phyloP scores from a whole-genome alignment of 1,139 yeast species.

The Scheffersomyces insectosa region DNA sequence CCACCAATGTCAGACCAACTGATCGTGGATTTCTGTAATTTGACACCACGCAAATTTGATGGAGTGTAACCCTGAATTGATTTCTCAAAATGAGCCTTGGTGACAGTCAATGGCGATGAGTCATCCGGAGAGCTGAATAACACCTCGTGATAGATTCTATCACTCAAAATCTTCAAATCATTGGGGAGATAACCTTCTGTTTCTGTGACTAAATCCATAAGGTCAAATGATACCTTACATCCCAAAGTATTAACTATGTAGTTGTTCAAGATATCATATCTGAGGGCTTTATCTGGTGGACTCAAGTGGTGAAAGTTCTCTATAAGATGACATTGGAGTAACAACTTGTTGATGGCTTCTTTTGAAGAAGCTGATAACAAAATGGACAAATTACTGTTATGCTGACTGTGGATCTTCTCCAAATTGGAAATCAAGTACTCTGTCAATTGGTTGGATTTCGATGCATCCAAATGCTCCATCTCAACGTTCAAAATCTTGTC shows the following conservation, averaged over 20 bases:
- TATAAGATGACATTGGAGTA: slow-evolving; percentile 70
- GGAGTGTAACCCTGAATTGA: slow-evolving; percentile 76
- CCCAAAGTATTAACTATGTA: slow-evolving; percentile 39
- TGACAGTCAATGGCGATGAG: slow-evolving; percentile 14
- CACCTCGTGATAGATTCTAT: slow-evolving; percentile 71
- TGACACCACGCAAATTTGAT: slow-evolving; percentile 81
- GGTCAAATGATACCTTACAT: slow-evolving; percentile 45
- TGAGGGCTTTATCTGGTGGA: slow-evolving; percentile 69
- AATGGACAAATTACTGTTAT: slow-evolving; percentile 50
- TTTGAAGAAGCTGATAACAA: slow-evolving; percentile 63
- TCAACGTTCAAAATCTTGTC: slow-evolving; percentile 76
- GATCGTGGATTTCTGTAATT: slow-evolving; percentile 72
- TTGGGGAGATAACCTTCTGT: slow-evolving; percentile 91
- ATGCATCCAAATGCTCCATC: slow-evolving; percentile 65
- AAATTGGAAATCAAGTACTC: slow-evolving; percentile 46
- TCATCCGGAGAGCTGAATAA: slow-evolving; percentile 30
- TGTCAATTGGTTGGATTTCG: slow-evolving; percentile 58
- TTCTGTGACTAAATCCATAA: slow-evolving; percentile 71
- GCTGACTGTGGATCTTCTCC: slow-evolving; percentile 37
- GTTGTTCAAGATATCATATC: slow-evolving; percentile 52
- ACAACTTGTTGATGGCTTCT: slow-evolving; percentile 60
- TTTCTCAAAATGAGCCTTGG: slow-evolving; percentile 44
- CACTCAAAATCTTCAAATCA: slow-evolving; percentile 72
- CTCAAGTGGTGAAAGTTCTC: slow-evolving; percentile 62
- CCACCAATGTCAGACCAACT: slow-evolving; percentile 94